Conservation (phyloP, 148 eudicot genomes). For the Amaranthus hypochondriacus region DNA sequence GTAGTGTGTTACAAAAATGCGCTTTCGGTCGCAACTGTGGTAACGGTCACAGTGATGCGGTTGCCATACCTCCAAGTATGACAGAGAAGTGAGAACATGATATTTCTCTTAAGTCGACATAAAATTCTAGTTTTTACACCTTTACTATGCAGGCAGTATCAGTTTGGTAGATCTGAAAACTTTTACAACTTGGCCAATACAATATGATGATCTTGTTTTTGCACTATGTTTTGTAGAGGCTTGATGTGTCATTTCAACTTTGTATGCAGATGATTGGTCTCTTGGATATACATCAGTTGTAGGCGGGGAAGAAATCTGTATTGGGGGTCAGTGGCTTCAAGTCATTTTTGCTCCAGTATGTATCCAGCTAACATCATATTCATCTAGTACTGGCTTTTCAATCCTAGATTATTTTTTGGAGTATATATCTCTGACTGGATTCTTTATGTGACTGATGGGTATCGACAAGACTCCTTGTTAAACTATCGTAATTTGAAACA, state of each 20-base stretch:
- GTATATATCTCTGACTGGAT: background rate
- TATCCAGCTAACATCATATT: constrained; percentile 7
- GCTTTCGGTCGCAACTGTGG: too few species aligned
- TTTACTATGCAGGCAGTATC: too few species aligned
- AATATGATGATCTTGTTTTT: too few species aligned
- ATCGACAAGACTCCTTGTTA: background rate
- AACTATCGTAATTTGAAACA: background rate
- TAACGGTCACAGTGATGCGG: too few species aligned
- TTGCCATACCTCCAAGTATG: too few species aligned
- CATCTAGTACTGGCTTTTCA: background rate
- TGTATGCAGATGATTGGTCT: constrained; percentile 71
- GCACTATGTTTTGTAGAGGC: background rate
- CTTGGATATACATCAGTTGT: constrained; percentile 47
- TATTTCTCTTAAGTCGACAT: too few species aligned
- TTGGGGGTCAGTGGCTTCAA: constrained; percentile 64
- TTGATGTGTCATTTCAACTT: constrained; percentile 12
- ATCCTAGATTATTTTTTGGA: background rate
- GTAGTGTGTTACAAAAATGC: too few species aligned
- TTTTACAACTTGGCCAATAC: too few species aligned
- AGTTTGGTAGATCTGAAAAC: too few species aligned
- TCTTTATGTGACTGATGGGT: too few species aligned
- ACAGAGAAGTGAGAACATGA: too few species aligned
- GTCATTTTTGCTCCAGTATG: constrained; percentile 73
- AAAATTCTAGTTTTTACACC: too few species aligned
- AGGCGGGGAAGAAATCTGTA: constrained; percentile 66